Conservation (phyloP, 306 rosid genomes). For the Malus domestica region ASM211411v1 NC_041801.1:20295001-20295500, state of each 20-base stretch:
- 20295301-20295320: neutral
- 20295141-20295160: conserved; percentile 40
- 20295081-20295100: neutral
- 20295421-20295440: fast-evolving
- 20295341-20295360: neutral
- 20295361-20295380: too few relatives aligned
- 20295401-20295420: too few relatives aligned
- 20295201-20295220: conserved; percentile 36
- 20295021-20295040: too few relatives aligned
- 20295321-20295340: neutral
- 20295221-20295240: conserved; percentile 9
- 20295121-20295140: conserved; percentile 7
- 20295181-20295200: conserved; percentile 37
- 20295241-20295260: neutral
- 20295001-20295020: too few relatives aligned
- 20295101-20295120: neutral
- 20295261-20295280: conserved; percentile 19
- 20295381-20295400: fast-evolving
- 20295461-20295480: too few relatives aligned
- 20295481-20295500: too few relatives aligned
- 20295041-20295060: too few relatives aligned
- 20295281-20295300: conserved; percentile 7
- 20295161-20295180: conserved; percentile 19
- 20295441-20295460: too few relatives aligned
- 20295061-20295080: neutral